Evolutionary conservation across 257 asterid species (phyloP).

Genomic region (Rauvolfia tetraphylla): DNA sequence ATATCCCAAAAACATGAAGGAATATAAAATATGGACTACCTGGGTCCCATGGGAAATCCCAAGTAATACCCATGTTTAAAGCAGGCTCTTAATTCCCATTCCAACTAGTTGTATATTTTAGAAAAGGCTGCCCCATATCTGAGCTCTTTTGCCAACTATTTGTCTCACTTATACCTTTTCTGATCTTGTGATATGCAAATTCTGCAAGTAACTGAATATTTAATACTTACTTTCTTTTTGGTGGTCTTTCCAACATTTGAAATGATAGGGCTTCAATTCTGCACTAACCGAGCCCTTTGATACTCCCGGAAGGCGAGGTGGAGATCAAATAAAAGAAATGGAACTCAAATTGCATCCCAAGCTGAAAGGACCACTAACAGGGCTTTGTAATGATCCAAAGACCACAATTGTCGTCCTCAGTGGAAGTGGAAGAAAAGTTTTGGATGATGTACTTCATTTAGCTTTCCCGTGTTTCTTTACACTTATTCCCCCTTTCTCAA

Average conservation of each 20-base stretch:
- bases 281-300: slow-evolving; percentile 77
- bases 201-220: neutral
- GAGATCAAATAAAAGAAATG: slow-evolving; percentile 95
- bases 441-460: slow-evolving; percentile 59
- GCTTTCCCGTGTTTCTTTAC: slow-evolving; percentile 2
- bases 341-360: slow-evolving; percentile 87
- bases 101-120: neutral
- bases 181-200: slow-evolving; percentile 1
- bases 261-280: slow-evolving; percentile 79
- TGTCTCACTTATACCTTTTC: neutral
- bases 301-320: slow-evolving; percentile 76
- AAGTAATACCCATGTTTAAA: neutral
- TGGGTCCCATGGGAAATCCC: neutral
- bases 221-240: too few species aligned
- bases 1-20: neutral
- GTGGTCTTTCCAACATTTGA: neutral
- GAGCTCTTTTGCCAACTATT: neutral
- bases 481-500: slow-evolving; percentile 2
- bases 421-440: slow-evolving; percentile 75
- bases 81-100: neutral
- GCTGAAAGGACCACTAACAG: slow-evolving; percentile 56
- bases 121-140: neutral
- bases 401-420: slow-evolving; percentile 89
- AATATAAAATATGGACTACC: neutral
- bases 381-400: slow-evolving; percentile 74